Percentiles rank a stretch among this genome's conserved stretches.
Evolutionary conservation across 208 protist species (phyloP).

Genomic region (Crithidia sp.): DNA sequence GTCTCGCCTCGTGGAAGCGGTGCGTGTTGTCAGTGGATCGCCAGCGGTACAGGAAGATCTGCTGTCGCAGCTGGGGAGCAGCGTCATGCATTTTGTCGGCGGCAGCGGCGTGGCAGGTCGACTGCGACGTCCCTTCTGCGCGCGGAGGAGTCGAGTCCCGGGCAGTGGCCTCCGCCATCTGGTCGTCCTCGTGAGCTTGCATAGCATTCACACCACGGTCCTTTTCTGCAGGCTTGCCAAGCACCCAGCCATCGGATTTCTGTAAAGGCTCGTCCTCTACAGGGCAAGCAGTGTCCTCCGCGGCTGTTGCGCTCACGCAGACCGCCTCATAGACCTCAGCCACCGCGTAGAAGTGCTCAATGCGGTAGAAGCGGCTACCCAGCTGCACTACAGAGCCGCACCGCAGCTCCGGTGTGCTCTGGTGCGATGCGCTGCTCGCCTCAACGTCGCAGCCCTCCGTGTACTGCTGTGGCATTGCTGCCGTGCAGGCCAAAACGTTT

Average conservation of each 20-base stretch:
- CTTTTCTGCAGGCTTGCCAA: no score
- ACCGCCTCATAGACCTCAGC: conserved; percentile 77
- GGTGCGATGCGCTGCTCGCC: neutral
- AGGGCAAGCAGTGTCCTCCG: no score
- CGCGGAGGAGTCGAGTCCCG: no score
- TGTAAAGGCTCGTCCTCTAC: no score
- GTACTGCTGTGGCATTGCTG: conserved; percentile 23
- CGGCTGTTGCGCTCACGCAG: conserved; percentile 17
- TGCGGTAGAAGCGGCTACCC: conserved; percentile 38
- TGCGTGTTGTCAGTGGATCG: conserved; percentile 38
- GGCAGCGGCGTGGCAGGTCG: no score
- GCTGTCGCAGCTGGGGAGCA: conserved; percentile 13
- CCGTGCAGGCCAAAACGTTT: conserved; percentile 36
- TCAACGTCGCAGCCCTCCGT: neutral
- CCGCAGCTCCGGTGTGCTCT: conserved; percentile 42
- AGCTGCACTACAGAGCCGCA: conserved; percentile 49
- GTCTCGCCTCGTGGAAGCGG: conserved; percentile 54
- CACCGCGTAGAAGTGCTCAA: conserved; percentile 63
- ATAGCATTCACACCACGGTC: no score
- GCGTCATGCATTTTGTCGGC: neutral
- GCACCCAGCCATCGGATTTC: no score
- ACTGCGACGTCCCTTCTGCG: no score
- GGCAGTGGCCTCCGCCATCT: no score
- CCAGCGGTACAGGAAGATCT: conserved; percentile 75
- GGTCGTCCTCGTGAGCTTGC: no score